phyloP scores from a whole-genome alignment of 208 protist genomes.

The Acanthamoeba castellanii region DNA sequence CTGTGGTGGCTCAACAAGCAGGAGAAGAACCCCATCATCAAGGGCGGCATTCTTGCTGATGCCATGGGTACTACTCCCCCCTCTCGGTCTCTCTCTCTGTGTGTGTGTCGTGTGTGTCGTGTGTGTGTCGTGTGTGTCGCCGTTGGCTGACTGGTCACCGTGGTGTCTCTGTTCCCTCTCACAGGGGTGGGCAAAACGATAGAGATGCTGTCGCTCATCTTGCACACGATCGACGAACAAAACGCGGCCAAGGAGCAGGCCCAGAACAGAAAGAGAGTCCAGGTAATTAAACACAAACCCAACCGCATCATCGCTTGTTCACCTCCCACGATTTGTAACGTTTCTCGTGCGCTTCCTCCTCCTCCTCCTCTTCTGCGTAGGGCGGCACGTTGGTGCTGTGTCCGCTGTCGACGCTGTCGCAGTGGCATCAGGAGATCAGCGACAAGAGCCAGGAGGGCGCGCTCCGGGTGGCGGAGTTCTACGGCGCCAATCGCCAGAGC shows the following conservation, averaged over 20 bases:
- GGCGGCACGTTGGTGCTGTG: constrained; percentile 79
- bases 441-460: neutral
- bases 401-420: constrained; percentile 27
- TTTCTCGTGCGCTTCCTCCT: no score
- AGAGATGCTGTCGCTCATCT: constrained; percentile 23
- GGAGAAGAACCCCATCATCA: constrained; percentile 20
- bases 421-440: constrained; percentile 73
- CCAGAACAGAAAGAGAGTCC: neutral
- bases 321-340: no score
- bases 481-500: neutral
- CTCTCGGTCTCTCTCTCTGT: neutral
- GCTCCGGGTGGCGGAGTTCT: neutral
- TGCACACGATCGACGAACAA: neutral
- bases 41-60: constrained; percentile 55
- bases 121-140: no score
- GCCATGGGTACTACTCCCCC: neutral
- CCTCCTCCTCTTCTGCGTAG: neutral
- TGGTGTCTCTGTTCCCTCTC: neutral
- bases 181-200: constrained; percentile 84
- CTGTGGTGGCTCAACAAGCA: constrained; percentile 28
- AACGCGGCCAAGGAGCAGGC: neutral
- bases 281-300: no score
- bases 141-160: neutral
- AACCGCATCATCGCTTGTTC: neutral
- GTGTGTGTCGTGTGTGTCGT: no score